These are phyloP conservation scores for Penicillium brevicompactum DNA, from an alignment of 2,329 filamentous ascomycete genomes.

Conservation along the genomic window DNA sequence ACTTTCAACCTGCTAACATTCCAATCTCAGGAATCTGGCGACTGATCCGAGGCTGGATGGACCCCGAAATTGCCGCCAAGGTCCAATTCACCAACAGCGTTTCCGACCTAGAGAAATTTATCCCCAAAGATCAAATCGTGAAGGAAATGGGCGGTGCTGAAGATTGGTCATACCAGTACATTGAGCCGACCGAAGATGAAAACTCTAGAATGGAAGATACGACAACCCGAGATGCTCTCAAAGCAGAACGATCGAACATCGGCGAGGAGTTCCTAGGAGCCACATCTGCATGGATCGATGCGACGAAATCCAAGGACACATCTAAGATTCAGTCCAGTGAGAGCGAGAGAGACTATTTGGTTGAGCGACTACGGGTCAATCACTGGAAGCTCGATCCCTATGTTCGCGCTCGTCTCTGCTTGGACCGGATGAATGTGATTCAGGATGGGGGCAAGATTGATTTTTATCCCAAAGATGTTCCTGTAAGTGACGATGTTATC, in stretches of 20 bases:
- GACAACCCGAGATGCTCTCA: constrained; percentile 62
- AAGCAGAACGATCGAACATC: constrained; percentile 64
- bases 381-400: constrained; percentile 93
- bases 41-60: constrained; percentile 91
- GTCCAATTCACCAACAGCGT: constrained; percentile 84
- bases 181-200: constrained; percentile 73
- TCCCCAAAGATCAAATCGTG: constrained; percentile 68
- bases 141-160: constrained; percentile 83
- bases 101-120: constrained; percentile 74
- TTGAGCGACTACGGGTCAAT: constrained; percentile 66
- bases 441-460: constrained; percentile 65
- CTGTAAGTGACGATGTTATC: constrained; percentile 1
- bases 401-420: constrained; percentile 73
- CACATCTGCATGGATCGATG: constrained; percentile 72
- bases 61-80: constrained; percentile 91
- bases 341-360: constrained; percentile 62
- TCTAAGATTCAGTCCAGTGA: constrained; percentile 53
- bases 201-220: constrained; percentile 72
- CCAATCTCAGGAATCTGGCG: constrained; percentile 74
- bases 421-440: constrained; percentile 78
- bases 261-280: constrained; percentile 72
- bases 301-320: constrained; percentile 45
- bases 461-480: constrained; percentile 60
- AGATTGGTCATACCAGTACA: constrained; percentile 77
- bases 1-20: background rate